Evolutionary conservation across 108 stramenopile species (phyloP).

Genomic region (Seminavis robusta): DNA sequence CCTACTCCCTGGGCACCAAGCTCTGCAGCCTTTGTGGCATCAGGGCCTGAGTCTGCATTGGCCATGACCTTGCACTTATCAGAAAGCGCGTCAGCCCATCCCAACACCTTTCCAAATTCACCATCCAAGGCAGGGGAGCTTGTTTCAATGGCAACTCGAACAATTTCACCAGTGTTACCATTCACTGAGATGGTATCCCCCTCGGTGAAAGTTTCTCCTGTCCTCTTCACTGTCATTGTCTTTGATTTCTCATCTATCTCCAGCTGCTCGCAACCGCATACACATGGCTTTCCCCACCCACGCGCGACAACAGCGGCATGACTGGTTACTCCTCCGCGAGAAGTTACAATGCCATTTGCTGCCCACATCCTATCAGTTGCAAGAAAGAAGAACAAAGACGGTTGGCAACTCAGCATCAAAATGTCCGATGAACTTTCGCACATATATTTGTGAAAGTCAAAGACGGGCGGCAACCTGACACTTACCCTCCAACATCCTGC

Average conservation of each 20-base stretch:
- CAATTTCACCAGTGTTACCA: conserved; percentile 78
- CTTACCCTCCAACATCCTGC: conserved; percentile 91
- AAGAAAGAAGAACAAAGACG: too few species aligned
- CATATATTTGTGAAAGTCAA: too few species aligned
- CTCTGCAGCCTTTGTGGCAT: conserved; percentile 61
- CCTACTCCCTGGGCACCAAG: conserved; percentile 85
- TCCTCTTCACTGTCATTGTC: conserved; percentile 48
- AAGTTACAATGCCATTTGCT: conserved; percentile 76
- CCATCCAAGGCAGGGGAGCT: conserved; percentile 41
- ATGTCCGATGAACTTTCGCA: too few species aligned
- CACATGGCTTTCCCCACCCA: conserved; percentile 91
- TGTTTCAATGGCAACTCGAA: conserved; percentile 43
- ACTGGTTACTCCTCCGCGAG: conserved; percentile 72
- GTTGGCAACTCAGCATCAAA: too few species aligned
- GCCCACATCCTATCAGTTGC: too few species aligned
- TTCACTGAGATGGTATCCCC: conserved; percentile 77
- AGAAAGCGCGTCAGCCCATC: conserved; percentile 63
- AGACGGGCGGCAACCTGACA: too few species aligned
- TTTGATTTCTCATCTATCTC: conserved; percentile 49
- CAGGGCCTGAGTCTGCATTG: conserved; percentile 82
- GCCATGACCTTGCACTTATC: conserved; percentile 66
- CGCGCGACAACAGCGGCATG: conserved; percentile 78
- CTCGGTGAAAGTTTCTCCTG: conserved; percentile 55
- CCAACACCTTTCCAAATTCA: conserved; percentile 45
- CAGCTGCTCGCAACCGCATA: conserved; percentile 74